Evolutionary conservation across 331 rosid species (phyloP).

Genomic region (Quercus lobata): DNA sequence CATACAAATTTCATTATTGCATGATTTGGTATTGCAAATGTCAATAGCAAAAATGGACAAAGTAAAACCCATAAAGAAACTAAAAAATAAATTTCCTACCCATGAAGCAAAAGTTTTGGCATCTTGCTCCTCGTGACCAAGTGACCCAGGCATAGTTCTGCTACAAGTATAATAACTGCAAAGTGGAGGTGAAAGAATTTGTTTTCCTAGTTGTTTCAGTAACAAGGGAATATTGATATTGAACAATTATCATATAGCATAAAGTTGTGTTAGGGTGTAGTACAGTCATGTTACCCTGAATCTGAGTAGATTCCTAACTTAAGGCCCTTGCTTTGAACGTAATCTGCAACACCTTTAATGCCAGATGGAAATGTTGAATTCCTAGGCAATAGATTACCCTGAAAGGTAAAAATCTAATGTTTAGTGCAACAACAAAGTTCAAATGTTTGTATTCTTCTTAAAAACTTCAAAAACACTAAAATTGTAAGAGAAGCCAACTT

Average conservation of each 20-base stretch:
- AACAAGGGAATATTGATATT: background rate
- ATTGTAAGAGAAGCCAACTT: background rate
- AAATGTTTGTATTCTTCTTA: background rate
- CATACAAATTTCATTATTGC: constrained; percentile 6
- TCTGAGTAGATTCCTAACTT: constrained; percentile 96
- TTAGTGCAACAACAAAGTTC: background rate
- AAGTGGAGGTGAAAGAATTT: background rate
- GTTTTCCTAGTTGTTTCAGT: background rate
- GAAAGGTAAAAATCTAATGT: background rate
- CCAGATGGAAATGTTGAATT: constrained; percentile 88
- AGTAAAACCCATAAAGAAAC: background rate
- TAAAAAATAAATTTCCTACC: constrained; percentile 35
- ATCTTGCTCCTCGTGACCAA: constrained; percentile 82
- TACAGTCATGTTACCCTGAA: constrained; percentile 61
- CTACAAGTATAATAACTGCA: constrained; percentile 79
- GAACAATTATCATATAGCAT: background rate
- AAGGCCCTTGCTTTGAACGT: constrained; percentile 91
- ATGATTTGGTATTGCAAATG: background rate
- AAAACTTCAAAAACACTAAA: background rate
- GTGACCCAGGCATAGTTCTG: constrained; percentile 87
- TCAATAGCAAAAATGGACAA: background rate
- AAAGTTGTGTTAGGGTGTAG: background rate
- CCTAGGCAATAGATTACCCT: constrained; percentile 72
- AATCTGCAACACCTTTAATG: constrained; percentile 78
- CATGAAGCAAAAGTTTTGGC: constrained; percentile 89